Conservation (phyloP, 2,329 filamentous ascomycete species). For the Xylariales sp. region DNA sequence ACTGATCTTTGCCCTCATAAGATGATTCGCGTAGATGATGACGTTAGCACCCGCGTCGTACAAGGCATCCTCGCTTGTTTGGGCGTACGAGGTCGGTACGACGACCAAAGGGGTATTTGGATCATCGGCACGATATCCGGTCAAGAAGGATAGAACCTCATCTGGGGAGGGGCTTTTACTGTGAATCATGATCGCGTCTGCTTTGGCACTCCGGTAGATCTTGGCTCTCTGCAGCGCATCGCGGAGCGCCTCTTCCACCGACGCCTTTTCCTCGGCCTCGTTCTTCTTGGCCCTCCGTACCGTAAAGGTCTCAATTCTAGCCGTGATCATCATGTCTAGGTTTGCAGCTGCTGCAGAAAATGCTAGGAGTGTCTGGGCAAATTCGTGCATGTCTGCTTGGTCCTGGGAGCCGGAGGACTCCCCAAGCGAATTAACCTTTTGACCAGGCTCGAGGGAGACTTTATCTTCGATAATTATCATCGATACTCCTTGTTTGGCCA, state of each 20-base stretch:
- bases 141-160: conserved; percentile 5
- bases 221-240: neutral
- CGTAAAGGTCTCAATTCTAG: neutral
- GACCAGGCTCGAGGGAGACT: conserved; percentile 5
- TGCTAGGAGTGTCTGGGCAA: neutral
- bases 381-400: neutral
- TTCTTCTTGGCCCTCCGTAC: neutral
- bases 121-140: neutral
- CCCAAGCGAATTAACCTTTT: conserved; percentile 10
- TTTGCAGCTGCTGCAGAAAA: neutral
- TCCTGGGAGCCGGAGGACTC: neutral
- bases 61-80: neutral
- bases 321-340: neutral
- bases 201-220: conserved; percentile 2
- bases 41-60: conserved; percentile 11
- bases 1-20: conserved; percentile 9
- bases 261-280: neutral
- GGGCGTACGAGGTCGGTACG: neutral
- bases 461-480: conserved; percentile 13
- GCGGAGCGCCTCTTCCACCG: neutral
- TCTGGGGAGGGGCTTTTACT: conserved; percentile 3
- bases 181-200: conserved; percentile 10
- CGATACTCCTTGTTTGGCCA: neutral
- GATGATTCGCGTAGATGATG: conserved; percentile 11
- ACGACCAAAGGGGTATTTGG: neutral